These are phyloP conservation scores for Fistulina hepatica DNA, from an alignment of 1,284 basidiomycete genomes.

Conservation along the genomic window DNA sequence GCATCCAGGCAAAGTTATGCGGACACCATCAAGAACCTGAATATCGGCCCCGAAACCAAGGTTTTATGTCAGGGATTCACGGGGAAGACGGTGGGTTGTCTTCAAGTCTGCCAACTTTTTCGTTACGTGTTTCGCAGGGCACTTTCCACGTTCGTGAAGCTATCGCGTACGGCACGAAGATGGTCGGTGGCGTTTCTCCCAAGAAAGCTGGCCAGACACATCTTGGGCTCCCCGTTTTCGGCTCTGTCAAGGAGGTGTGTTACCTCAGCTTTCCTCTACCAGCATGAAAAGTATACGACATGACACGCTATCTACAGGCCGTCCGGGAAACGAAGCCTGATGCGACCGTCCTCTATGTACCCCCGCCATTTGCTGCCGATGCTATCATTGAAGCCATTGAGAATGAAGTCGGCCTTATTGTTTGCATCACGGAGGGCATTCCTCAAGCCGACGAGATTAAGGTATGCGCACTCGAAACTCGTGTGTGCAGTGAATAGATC, in stretches of 20 bases:
- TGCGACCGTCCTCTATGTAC: slow-evolving; percentile 92
- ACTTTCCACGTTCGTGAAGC: slow-evolving; percentile 98
- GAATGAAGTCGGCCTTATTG: slow-evolving; percentile 92
- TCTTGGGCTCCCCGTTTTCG: slow-evolving; percentile 92
- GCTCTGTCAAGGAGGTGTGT: slow-evolving; percentile 79
- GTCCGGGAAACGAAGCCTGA: slow-evolving; percentile 78
- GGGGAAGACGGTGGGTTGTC: slow-evolving; percentile 80
- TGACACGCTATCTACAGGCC: slow-evolving; percentile 40
- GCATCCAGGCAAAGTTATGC: slow-evolving; percentile 67
- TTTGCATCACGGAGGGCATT: slow-evolving; percentile 96
- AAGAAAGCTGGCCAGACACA: slow-evolving; percentile 97
- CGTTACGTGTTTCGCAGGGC: slow-evolving; percentile 41
- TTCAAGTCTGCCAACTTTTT: neutral
- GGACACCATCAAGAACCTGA: slow-evolving; percentile 85
- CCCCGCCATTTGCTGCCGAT: slow-evolving; percentile 85
- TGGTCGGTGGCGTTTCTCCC: slow-evolving; percentile 97
- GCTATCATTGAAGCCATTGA: slow-evolving; percentile 97
- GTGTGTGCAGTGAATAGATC: neutral
- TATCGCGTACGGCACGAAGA: slow-evolving; percentile 88
- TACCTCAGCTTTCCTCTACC: neutral
- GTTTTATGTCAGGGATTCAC: slow-evolving; percentile 93
- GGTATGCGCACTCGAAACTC: slow-evolving; percentile 32
- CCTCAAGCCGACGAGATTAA: slow-evolving; percentile 93
- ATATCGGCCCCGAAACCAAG: slow-evolving; percentile 91
- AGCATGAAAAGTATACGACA: slow-evolving; percentile 1